These are phyloP conservation scores for Polyplosphaeria fusca DNA, from an alignment of 495 filamentous ascomycete genomes.

Conservation along the genomic window DNA sequence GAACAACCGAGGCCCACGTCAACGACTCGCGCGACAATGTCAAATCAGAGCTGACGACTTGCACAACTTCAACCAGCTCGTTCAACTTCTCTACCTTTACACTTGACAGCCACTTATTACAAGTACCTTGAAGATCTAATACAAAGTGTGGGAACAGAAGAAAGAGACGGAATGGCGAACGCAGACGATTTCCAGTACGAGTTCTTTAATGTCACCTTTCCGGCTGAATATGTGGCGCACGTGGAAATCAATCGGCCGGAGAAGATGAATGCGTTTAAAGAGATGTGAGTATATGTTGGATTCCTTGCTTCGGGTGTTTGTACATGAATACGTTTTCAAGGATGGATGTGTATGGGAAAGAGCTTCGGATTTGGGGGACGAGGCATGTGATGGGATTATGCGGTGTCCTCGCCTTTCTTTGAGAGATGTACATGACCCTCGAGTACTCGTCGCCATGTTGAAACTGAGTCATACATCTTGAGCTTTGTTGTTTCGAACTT, in stretches of 20 bases:
- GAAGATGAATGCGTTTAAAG: conserved; percentile 88
- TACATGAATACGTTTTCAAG: no score
- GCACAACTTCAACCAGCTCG: no score
- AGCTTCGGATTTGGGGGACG: no score
- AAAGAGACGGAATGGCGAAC: conserved; percentile 8
- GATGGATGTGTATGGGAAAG: no score
- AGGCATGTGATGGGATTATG: no score
- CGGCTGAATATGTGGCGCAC: conserved; percentile 72
- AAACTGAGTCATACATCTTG: no score
- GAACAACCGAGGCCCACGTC: not conserved
- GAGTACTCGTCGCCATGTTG: no score
- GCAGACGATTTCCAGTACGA: conserved; percentile 41
- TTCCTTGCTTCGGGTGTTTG: no score
- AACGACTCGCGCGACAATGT: conserved; percentile 7
- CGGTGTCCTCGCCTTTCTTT: no score
- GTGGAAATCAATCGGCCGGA: conserved; percentile 88
- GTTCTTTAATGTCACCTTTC: conserved; percentile 75
- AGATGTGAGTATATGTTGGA: conserved; percentile 53
- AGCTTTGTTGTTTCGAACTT: no score
- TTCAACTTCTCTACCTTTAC: not conserved
- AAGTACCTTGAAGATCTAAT: not conserved
- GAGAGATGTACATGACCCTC: no score
- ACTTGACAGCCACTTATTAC: not conserved
- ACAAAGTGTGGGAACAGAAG: not conserved
- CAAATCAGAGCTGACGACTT: conserved; percentile 1